Conservation (phyloP, 805 yeast genomes). For the Teunomyces lycoperdinae region DNA sequence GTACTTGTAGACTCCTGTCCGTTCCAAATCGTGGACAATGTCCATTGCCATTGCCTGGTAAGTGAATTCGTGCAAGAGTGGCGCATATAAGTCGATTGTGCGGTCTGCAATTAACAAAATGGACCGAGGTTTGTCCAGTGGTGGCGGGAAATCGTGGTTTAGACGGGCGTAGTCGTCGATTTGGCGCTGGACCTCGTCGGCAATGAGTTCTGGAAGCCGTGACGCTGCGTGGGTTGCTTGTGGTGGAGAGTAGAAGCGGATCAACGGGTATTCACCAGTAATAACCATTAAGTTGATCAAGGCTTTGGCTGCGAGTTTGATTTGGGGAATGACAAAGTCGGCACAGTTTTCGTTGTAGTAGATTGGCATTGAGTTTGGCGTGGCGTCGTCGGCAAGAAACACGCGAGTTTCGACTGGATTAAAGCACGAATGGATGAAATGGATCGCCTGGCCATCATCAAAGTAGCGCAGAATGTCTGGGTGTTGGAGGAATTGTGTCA, state of each 20-base stretch:
- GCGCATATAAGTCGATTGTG: constrained; percentile 77
- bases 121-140: constrained; percentile 59
- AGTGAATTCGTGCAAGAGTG: constrained; percentile 82
- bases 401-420: constrained; percentile 68
- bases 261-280: constrained; percentile 85
- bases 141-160: constrained; percentile 58
- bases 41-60: constrained; percentile 94
- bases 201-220: constrained; percentile 64
- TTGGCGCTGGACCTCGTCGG: constrained; percentile 64
- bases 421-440: constrained; percentile 36
- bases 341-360: constrained; percentile 66
- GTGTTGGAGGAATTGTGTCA: constrained; percentile 25
- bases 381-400: constrained; percentile 59
- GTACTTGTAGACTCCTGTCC: constrained; percentile 47
- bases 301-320: constrained; percentile 57
- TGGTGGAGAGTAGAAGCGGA: constrained; percentile 64
- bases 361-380: constrained; percentile 61
- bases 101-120: constrained; percentile 78
- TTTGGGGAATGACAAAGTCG: constrained; percentile 57
- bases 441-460: constrained; percentile 26
- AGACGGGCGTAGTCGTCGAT: constrained; percentile 74
- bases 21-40: constrained; percentile 44
- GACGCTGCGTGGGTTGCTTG: constrained; percentile 53
- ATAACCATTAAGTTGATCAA: constrained; percentile 70
- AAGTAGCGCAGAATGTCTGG: constrained; percentile 31